A percentile compares a stretch with the other conserved stretches of the same genome.
phyloP scores from a whole-genome alignment of 371 early-diverging fungal species.

The Enterospora canceri region DNA sequence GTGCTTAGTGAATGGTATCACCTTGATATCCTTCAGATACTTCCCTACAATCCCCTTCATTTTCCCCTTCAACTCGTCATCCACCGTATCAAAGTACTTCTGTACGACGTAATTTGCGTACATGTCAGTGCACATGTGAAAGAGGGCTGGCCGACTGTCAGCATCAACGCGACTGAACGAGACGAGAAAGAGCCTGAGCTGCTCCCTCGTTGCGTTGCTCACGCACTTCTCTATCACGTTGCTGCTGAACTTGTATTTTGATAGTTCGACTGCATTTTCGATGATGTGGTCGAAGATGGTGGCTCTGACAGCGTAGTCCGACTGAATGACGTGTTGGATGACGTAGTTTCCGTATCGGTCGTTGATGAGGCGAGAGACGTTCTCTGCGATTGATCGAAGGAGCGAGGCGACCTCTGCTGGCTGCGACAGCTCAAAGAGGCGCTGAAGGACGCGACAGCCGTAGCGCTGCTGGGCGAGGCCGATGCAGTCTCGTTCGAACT shows the following conservation, averaged over 20 bases:
- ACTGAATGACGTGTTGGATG: conserved; percentile 89
- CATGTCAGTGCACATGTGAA: conserved; percentile 87
- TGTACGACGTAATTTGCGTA: conserved; percentile 99
- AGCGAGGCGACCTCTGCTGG: conserved; percentile 27
- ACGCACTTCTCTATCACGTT: conserved; percentile 76
- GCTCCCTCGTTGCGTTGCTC: conserved; percentile 9
- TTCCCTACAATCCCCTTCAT: conserved; percentile 33
- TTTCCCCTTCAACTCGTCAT: conserved; percentile 40
- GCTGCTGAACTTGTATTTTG: conserved; percentile 90
- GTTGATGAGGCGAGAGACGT: conserved; percentile 73
- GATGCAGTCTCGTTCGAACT: conserved; percentile 85
- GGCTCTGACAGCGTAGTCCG: conserved; percentile 65
- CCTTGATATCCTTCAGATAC: conserved; percentile 50
- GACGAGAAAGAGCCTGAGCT: conserved; percentile 28
- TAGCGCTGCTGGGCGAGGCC: conserved; percentile 90
- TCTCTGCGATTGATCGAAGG: conserved; percentile 58
- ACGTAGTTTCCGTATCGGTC: conserved; percentile 99
- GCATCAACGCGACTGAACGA: conserved; percentile 22
- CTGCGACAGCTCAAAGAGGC: conserved; percentile 79
- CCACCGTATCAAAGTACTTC: conserved; percentile 72
- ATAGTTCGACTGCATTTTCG: conserved; percentile 43
- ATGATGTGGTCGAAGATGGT: conserved; percentile 68
- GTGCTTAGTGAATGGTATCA: conserved; percentile 53
- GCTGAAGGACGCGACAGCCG: conserved; percentile 96
- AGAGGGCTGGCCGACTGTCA: conserved; percentile 63